A percentile compares a stretch with the other conserved stretches of the same genome.
Evolutionary conservation across 1,139 yeast species (phyloP).

Genomic region (Lodderomyces theae): DNA sequence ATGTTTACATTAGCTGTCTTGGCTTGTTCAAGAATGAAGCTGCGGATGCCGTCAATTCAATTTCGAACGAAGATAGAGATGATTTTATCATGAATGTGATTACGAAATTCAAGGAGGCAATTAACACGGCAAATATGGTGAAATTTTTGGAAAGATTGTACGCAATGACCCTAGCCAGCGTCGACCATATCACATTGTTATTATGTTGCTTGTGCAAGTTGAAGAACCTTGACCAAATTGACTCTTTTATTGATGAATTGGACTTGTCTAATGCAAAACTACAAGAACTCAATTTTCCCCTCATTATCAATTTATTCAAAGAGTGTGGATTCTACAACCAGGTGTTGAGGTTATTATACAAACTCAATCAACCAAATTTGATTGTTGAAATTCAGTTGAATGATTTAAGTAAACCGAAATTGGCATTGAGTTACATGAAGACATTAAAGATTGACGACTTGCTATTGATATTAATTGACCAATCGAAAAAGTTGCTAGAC

Average conservation of each 20-base stretch:
- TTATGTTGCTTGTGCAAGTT: conserved; percentile 83
- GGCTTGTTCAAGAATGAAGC: conserved; percentile 13
- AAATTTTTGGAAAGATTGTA: conserved; percentile 61
- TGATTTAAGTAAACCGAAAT: conserved; percentile 55
- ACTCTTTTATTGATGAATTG: conserved; percentile 52
- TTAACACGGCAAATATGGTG: conserved; percentile 65
- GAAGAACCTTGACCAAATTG: conserved; percentile 58
- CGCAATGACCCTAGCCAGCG: conserved; percentile 50
- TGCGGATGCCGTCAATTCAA: conserved; percentile 3
- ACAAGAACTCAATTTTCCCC: conserved; percentile 60
- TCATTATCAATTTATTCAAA: conserved; percentile 69
- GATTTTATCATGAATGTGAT: conserved; percentile 76
- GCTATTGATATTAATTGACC: conserved; percentile 63
- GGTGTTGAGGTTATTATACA: conserved; percentile 70
- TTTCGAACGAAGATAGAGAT: conserved; percentile 24
- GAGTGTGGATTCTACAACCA: conserved; percentile 71
- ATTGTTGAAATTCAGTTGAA: conserved; percentile 76
- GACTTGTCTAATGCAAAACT: conserved; percentile 25
- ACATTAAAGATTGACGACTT: conserved; percentile 78
- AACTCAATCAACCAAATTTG: conserved; percentile 67
- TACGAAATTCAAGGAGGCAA: conserved; percentile 80
- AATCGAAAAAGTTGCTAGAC: conserved; percentile 65
- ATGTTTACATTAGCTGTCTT: conserved; percentile 55
- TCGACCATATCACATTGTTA: conserved; percentile 79
- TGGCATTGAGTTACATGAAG: conserved; percentile 65